phyloP scores from a whole-genome alignment of 2,329 filamentous ascomycete species.

The Elsinoe batatas region DNA sequence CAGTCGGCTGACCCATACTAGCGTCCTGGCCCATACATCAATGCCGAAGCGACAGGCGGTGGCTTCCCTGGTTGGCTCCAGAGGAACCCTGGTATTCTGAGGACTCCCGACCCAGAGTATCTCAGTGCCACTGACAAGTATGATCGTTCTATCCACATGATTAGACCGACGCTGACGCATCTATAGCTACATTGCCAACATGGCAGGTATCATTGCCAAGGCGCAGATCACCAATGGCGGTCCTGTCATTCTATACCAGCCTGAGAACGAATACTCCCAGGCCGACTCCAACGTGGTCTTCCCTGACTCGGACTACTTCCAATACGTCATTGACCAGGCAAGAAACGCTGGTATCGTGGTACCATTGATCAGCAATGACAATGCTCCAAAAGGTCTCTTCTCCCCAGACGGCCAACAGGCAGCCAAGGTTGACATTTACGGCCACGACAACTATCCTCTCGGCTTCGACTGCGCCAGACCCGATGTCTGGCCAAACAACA shows the following conservation, averaged over 20 bases:
- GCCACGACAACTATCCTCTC: slow-evolving; percentile 33
- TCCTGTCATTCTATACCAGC: slow-evolving; percentile 67
- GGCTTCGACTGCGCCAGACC: slow-evolving; percentile 50
- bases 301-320: slow-evolving; percentile 59
- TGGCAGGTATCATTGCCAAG: slow-evolving; percentile 58
- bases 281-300: slow-evolving; percentile 36
- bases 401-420: slow-evolving; percentile 49
- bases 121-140: slow-evolving; percentile 58
- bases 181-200: slow-evolving; percentile 45
- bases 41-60: slow-evolving; percentile 66
- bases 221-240: slow-evolving; percentile 76
- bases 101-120: slow-evolving; percentile 53
- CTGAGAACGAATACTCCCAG: slow-evolving; percentile 69
- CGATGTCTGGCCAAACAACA: slow-evolving; percentile 47
- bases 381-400: slow-evolving; percentile 49
- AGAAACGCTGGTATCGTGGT: slow-evolving; percentile 60
- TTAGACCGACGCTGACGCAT: slow-evolving; percentile 16
- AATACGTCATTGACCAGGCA: slow-evolving; percentile 59
- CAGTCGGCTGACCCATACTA: not conserved
- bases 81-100: slow-evolving; percentile 52
- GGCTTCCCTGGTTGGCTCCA: slow-evolving; percentile 76
- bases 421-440: slow-evolving; percentile 54
- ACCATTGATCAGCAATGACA: slow-evolving; percentile 68
- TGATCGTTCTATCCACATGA: slow-evolving; percentile 8
- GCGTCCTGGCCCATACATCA: slow-evolving; percentile 62